These are phyloP conservation scores for Steccherinum ochraceum DNA, from an alignment of 768 basidiomycete species.

Conservation along the genomic window DNA sequence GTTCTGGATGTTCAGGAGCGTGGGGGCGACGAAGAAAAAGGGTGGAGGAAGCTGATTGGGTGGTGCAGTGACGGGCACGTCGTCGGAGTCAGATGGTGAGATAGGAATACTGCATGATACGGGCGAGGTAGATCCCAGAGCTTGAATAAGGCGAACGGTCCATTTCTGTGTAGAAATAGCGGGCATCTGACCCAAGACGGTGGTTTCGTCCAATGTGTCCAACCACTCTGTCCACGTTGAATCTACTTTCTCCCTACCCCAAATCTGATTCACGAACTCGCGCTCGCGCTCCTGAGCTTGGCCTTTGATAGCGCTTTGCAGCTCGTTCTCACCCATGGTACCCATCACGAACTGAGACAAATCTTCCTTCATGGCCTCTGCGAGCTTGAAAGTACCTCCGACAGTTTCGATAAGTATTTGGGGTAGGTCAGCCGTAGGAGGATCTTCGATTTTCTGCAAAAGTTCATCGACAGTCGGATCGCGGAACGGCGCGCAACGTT, in stretches of 20 bases:
- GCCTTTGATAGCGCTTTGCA: conserved; percentile 39
- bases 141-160: conserved; percentile 17
- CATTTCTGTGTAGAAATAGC: conserved; percentile 9
- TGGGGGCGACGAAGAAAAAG: conserved; percentile 52
- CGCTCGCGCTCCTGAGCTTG: conserved; percentile 54
- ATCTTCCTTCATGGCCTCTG: conserved; percentile 64
- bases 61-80: not conserved
- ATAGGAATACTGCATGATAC: conserved; percentile 19
- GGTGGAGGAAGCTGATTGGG: conserved; percentile 55
- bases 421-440: conserved; percentile 32
- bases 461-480: conserved; percentile 48
- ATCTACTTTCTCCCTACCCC: conserved; percentile 32
- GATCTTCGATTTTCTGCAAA: conserved; percentile 28
- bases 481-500: conserved; percentile 63
- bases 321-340: conserved; percentile 58
- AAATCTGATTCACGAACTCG: conserved; percentile 44
- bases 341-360: conserved; percentile 60
- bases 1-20: conserved; percentile 57
- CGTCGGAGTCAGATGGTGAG: not conserved
- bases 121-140: conserved; percentile 16
- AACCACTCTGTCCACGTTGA: conserved; percentile 21
- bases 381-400: conserved; percentile 42
- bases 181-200: not conserved
- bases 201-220: conserved; percentile 4
- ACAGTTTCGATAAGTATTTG: conserved; percentile 40